These are phyloP conservation scores for Mucor irregularis DNA, from an alignment of 371 early-diverging fungal species.

Conservation along the genomic window DNA sequence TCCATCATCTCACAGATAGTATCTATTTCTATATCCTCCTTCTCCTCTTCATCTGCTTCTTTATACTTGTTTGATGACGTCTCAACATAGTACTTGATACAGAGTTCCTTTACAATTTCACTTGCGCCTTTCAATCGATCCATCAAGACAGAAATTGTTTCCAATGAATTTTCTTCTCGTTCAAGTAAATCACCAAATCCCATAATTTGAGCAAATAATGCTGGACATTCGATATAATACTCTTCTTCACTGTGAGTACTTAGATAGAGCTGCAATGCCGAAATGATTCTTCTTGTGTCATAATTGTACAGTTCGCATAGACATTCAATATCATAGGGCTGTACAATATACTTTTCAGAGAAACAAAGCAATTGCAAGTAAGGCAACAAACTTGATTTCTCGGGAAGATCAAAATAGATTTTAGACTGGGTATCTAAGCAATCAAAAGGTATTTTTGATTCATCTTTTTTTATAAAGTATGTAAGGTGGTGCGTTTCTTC, in stretches of 20 bases:
- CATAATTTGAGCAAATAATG: constrained; percentile 14
- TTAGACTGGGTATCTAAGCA: constrained; percentile 20
- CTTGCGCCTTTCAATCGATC: background rate
- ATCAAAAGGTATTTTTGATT: constrained; percentile 29
- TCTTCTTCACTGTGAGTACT: constrained; percentile 6
- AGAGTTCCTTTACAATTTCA: background rate
- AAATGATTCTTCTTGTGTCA: constrained; percentile 32
- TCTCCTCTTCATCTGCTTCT: background rate
- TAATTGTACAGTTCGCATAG: constrained; percentile 20
- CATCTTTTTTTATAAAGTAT: constrained; percentile 14
- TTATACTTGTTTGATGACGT: too few species aligned
- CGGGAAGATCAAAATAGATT: constrained; percentile 17
- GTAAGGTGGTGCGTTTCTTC: background rate
- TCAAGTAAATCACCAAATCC: background rate
- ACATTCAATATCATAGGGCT: constrained; percentile 23
- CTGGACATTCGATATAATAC: background rate
- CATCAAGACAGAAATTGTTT: background rate
- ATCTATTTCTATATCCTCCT: constrained; percentile 10
- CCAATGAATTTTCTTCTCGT: background rate
- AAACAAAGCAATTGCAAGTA: constrained; percentile 37
- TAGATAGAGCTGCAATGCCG: constrained; percentile 38
- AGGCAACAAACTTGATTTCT: constrained; percentile 19
- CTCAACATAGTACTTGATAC: constrained; percentile 10
- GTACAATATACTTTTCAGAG: constrained; percentile 2
- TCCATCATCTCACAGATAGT: constrained; percentile 6